Evolutionary conservation across 768 basidiomycete species (phyloP).

Genomic region (Mycena albidolilacea): DNA sequence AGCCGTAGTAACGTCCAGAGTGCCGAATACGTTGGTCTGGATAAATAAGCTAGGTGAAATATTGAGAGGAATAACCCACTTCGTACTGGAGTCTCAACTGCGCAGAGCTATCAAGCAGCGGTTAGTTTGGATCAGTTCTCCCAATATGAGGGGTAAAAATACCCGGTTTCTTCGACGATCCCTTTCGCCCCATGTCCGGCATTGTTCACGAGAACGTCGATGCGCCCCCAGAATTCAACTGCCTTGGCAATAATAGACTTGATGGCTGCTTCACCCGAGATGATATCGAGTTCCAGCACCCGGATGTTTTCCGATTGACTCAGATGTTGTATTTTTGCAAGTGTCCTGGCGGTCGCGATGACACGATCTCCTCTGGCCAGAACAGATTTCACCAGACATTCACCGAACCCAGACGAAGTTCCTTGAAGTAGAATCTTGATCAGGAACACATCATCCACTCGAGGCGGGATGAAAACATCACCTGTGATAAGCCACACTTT

Average conservation of each 20-base stretch:
- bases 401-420: slow-evolving; percentile 59
- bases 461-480: background rate
- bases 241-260: slow-evolving; percentile 50
- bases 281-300: slow-evolving; percentile 56
- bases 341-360: slow-evolving; percentile 58
- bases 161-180: slow-evolving; percentile 58
- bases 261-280: slow-evolving; percentile 47
- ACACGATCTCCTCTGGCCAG: slow-evolving; percentile 60
- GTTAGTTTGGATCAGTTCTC: background rate
- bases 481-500: slow-evolving; percentile 39
- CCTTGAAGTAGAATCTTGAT: slow-evolving; percentile 41
- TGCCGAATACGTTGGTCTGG: slow-evolving; percentile 59
- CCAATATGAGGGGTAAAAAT: slow-evolving; percentile 24
- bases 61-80: background rate
- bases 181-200: slow-evolving; percentile 56
- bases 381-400: slow-evolving; percentile 51
- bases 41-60: background rate
- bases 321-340: slow-evolving; percentile 47
- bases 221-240: slow-evolving; percentile 52
- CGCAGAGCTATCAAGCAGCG: slow-evolving; percentile 7
- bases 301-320: slow-evolving; percentile 38
- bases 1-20: slow-evolving; percentile 61
- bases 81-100: slow-evolving; percentile 32
- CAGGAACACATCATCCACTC: background rate
- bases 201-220: slow-evolving; percentile 64